These are phyloP conservation scores for Fusarium sp. DNA, from an alignment of 2,329 filamentous ascomycete species.

Conservation along the genomic window DNA sequence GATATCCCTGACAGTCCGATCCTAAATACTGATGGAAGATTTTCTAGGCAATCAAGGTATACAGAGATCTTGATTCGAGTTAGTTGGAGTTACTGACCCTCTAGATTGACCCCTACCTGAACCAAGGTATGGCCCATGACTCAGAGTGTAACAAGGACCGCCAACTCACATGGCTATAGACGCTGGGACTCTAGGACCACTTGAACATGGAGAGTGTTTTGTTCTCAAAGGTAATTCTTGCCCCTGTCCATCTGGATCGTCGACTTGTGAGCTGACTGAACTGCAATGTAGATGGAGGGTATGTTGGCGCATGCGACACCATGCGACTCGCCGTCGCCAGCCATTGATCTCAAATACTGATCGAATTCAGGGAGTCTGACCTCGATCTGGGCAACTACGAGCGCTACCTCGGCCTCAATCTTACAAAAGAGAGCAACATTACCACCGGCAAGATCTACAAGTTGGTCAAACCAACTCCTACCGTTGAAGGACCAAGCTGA, in stretches of 20 bases:
- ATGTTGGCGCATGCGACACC: conserved; percentile 26
- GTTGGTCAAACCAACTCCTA: conserved; percentile 71
- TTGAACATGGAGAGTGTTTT: conserved; percentile 86
- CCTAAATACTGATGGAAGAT: too few relatives aligned
- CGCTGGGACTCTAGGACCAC: conserved; percentile 4
- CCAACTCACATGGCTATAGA: not conserved
- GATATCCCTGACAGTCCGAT: not conserved
- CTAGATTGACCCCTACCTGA: conserved; percentile 64
- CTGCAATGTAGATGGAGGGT: conserved; percentile 13
- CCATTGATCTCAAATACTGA: not conserved
- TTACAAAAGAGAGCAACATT: conserved; percentile 92
- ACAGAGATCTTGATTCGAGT: not conserved
- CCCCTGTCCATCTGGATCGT: not conserved
- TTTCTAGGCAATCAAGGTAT: conserved; percentile 1
- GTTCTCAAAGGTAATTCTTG: conserved; percentile 77
- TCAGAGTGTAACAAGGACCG: conserved; percentile 35
- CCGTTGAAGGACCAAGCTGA: not conserved
- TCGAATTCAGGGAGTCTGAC: conserved; percentile 44
- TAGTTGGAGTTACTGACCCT: not conserved
- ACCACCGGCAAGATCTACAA: conserved; percentile 97
- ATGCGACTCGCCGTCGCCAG: conserved; percentile 21
- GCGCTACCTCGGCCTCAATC: conserved; percentile 80
- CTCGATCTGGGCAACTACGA: conserved; percentile 58
- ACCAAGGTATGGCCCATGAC: conserved; percentile 48
- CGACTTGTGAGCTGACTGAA: not conserved